These are phyloP conservation scores for Penicillium occitanis DNA, from an alignment of 2,329 filamentous ascomycete genomes.

Conservation along the genomic window DNA sequence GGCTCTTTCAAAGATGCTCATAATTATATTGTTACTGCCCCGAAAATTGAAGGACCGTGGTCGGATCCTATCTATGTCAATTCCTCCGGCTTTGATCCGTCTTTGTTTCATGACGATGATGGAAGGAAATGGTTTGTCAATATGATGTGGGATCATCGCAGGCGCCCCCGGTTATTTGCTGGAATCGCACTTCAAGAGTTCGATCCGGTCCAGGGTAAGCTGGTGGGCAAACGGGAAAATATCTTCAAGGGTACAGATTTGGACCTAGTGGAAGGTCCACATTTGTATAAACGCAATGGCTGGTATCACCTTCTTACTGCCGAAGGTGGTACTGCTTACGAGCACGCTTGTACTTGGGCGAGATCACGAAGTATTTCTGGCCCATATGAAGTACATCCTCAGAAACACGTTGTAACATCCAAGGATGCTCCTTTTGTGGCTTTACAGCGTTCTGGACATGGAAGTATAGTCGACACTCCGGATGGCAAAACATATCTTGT, in stretches of 20 bases:
- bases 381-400: conserved; percentile 46
- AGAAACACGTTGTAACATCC: conserved; percentile 50
- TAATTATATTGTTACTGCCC: conserved; percentile 50
- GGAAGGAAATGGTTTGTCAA: conserved; percentile 21
- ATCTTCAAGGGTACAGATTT: conserved; percentile 21
- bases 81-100: conserved; percentile 55
- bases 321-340: conserved; percentile 52
- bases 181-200: conserved; percentile 21
- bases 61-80: conserved; percentile 51
- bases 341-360: conserved; percentile 53
- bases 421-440: conserved; percentile 19
- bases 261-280: conserved; percentile 49
- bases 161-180: conserved; percentile 10
- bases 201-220: conserved; percentile 15
- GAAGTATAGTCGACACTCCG: conserved; percentile 19
- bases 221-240: conserved; percentile 14
- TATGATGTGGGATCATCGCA: conserved; percentile 21
- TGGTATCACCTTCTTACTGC: conserved; percentile 54
- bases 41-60: conserved; percentile 43
- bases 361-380: conserved; percentile 48
- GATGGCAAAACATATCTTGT: conserved; percentile 19
- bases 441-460: conserved; percentile 20
- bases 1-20: conserved; percentile 64
- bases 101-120: conserved; percentile 53
- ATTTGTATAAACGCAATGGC: conserved; percentile 51